Evolutionary conservation across 1,139 yeast genomes (phyloP), one percentile per base, ranked within the genome.

Genomic region (Lodderomyces jiufengensis): DNA sequence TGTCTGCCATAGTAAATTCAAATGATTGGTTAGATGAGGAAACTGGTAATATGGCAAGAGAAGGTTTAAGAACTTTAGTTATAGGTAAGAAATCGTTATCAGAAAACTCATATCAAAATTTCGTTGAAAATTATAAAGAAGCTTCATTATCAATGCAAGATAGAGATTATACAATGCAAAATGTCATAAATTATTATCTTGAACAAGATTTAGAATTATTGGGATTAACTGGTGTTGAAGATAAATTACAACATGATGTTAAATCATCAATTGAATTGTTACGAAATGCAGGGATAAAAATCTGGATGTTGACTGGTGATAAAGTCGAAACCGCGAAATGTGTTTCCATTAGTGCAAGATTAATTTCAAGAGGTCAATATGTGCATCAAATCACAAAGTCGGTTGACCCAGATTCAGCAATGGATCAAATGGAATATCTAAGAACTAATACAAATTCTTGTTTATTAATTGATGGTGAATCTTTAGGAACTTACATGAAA

Each of bases 261-360:
- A 92, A 90, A 57, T 76, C 95, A 0, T 86, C 97, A 0, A 81
- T 94, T 42, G 99, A 94, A 62, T 69, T 92, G 26, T 70, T 94
- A 46, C 73, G 98, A 49, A 92, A 94, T 62, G 99, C 98, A 0
- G 98, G 98, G 2, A 80, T 94, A 40, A 87, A 87, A 52, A 92
- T 94, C 36, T 94, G 99, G 99, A 94, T 94, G 98, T 68, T 94
- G 34, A 94, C 99, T 0, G 99, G 99, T 46, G 99, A 94, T 57
- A 94, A 94, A 57, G 97, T 92, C 7, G 99, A 94, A 61, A 94
- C 99, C 0, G 98, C 98, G 1, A 78, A 87, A 44, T 92, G 98
- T 71, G 97, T 94, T 25, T 88, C 97, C 16, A 85, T 94, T 12
- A 85, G 95, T 56, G 94, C 97, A 16, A 81, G 90, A 52, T 75